Percentiles rank a stretch among this genome's conserved stretches.
Evolutionary conservation across 2,329 filamentous ascomycete species (phyloP).

Genomic region (Claviceps maximensis): DNA sequence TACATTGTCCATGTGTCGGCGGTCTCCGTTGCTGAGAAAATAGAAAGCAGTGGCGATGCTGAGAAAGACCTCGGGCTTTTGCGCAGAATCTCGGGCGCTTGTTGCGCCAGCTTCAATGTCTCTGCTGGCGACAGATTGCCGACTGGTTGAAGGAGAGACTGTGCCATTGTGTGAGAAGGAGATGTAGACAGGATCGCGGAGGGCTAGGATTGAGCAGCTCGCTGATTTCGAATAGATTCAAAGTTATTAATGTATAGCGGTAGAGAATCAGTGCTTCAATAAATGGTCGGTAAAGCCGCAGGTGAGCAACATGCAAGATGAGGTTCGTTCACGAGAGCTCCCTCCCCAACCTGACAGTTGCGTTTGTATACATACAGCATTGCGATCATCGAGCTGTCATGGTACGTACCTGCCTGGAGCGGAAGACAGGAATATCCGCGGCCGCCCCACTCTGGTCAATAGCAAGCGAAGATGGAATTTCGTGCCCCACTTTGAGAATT

Average conservation of each 20-base stretch:
- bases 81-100: conserved; percentile 42
- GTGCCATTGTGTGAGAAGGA: conserved; percentile 25
- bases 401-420: background rate
- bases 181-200: background rate
- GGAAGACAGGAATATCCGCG: conserved; percentile 4
- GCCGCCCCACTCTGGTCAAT: conserved; percentile 2
- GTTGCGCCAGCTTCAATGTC: conserved; percentile 45
- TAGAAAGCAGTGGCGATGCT: conserved; percentile 37
- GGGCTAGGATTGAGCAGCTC: no score
- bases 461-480: background rate
- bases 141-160: conserved; percentile 42
- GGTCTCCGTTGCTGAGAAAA: conserved; percentile 50
- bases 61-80: conserved; percentile 41
- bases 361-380: no score
- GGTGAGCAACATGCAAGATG: background rate
- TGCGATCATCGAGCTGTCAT: background rate
- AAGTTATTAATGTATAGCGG: background rate
- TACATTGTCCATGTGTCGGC: conserved; percentile 73
- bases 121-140: conserved; percentile 41
- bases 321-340: background rate
- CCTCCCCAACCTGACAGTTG: background rate
- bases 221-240: background rate
- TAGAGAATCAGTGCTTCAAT: background rate
- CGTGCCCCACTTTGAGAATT: background rate
- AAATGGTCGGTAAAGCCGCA: background rate